phyloP scores from a whole-genome alignment of 257 asterid genomes.

The Solanum bulbocastanum region DNA sequence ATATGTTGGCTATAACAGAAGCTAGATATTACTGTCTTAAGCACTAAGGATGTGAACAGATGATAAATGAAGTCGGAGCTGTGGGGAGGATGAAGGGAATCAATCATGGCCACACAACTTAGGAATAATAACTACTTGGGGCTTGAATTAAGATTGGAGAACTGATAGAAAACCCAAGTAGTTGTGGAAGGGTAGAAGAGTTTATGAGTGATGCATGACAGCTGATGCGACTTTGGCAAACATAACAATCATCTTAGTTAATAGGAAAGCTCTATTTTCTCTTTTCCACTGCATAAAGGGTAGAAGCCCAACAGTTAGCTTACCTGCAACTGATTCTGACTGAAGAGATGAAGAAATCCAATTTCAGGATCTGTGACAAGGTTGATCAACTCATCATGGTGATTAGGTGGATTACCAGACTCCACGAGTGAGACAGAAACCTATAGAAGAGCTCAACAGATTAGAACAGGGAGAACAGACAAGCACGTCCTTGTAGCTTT shows the following conservation, averaged over 20 bases:
- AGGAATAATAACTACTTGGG: background rate
- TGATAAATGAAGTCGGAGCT: background rate
- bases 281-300: background rate
- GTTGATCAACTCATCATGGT: slow-evolving; percentile 65
- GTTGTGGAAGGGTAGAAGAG: background rate
- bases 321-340: slow-evolving; percentile 95
- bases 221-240: background rate
- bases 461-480: background rate
- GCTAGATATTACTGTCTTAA: background rate
- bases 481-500: background rate
- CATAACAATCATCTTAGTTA: background rate
- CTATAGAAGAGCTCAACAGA: slow-evolving; percentile 23
- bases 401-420: slow-evolving; percentile 58
- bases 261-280: background rate
- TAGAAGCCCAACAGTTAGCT: background rate
- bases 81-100: background rate
- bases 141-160: background rate
- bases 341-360: slow-evolving; percentile 67
- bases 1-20: background rate
- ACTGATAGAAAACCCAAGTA: background rate
- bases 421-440: slow-evolving; percentile 69
- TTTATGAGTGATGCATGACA: background rate
- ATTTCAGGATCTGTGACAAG: slow-evolving; percentile 65
- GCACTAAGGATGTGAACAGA: background rate
- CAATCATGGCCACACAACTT: background rate